Percentiles rank a stretch among this genome's conserved stretches.
Evolutionary conservation across 2,329 filamentous ascomycete genomes (phyloP).

Genomic region (Neonectria sp.): DNA sequence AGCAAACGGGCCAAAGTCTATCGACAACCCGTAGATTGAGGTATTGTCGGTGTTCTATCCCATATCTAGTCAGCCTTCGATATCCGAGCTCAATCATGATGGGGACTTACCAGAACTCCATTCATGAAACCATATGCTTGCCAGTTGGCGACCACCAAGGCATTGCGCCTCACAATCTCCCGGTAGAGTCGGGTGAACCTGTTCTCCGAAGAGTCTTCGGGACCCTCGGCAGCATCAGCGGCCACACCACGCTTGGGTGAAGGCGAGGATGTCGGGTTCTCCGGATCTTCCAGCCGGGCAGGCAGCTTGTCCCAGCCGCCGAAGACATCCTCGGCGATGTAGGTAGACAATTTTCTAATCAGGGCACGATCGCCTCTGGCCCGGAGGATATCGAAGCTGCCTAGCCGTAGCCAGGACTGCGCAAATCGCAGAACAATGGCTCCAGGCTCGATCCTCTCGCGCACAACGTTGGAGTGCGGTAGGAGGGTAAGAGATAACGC

Average conservation of each 20-base stretch:
- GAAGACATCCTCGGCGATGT: slow-evolving; percentile 90
- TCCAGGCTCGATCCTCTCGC: slow-evolving; percentile 89
- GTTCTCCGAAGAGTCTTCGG: slow-evolving; percentile 81
- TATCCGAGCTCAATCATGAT: neutral
- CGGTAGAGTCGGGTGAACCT: slow-evolving; percentile 90
- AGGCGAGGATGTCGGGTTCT: slow-evolving; percentile 60
- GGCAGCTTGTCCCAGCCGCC: slow-evolving; percentile 90
- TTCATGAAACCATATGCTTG: slow-evolving; percentile 99
- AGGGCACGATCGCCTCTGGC: slow-evolving; percentile 84
- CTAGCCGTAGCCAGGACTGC: slow-evolving; percentile 90
- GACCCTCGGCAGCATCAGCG: slow-evolving; percentile 75
- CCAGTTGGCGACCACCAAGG: slow-evolving; percentile 90
- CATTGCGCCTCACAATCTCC: slow-evolving; percentile 88
- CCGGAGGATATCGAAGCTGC: slow-evolving; percentile 95
- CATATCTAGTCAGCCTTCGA: slow-evolving; percentile 37
- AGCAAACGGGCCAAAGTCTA: slow-evolving; percentile 97
- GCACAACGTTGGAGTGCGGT: slow-evolving; percentile 79
- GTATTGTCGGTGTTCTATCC: slow-evolving; percentile 93
- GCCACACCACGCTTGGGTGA: slow-evolving; percentile 67
- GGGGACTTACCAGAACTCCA: slow-evolving; percentile 76
- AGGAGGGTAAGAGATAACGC: slow-evolving; percentile 87
- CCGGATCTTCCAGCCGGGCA: slow-evolving; percentile 67
- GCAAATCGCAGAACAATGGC: slow-evolving; percentile 95
- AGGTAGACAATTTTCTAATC: slow-evolving; percentile 82
- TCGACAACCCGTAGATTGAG: slow-evolving; percentile 87